These are phyloP conservation scores for Trichoderma cornu-damae DNA, from an alignment of 2,329 filamentous ascomycete genomes.

Conservation along the genomic window DNA sequence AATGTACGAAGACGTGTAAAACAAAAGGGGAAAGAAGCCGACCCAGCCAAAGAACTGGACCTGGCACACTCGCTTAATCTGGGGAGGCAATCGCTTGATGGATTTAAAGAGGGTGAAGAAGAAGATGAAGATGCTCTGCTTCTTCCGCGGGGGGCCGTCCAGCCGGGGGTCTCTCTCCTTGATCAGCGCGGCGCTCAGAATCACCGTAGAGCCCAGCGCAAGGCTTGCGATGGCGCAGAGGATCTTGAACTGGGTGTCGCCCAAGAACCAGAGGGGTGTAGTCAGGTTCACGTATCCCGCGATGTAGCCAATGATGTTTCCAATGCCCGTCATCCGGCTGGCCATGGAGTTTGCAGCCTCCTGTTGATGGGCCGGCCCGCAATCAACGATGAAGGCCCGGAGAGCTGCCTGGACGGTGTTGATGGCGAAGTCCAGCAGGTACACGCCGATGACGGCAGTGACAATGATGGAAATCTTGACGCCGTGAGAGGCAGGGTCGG, in stretches of 20 bases:
- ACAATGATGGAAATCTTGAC: conserved; percentile 66
- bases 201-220: conserved; percentile 62
- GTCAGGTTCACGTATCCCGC: conserved; percentile 81
- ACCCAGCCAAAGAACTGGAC: conserved; percentile 88
- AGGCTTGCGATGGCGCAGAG: conserved; percentile 81
- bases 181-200: conserved; percentile 64
- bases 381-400: conserved; percentile 89
- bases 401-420: conserved; percentile 95
- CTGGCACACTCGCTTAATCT: conserved; percentile 75
- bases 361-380: conserved; percentile 87
- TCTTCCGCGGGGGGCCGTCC: conserved; percentile 57
- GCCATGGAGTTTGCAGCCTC: conserved; percentile 94
- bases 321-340: conserved; percentile 76
- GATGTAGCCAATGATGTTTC: conserved; percentile 86
- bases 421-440: conserved; percentile 88
- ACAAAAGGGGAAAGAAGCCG: conserved; percentile 91
- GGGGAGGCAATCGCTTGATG: conserved; percentile 71
- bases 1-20: conserved; percentile 92
- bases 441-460: conserved; percentile 79
- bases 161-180: conserved; percentile 74
- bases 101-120: conserved; percentile 74
- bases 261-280: conserved; percentile 69
- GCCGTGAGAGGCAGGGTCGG: conserved; percentile 56
- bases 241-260: conserved; percentile 86
- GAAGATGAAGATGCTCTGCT: conserved; percentile 67